A percentile compares a stretch with the other conserved stretches of the same genome.
phyloP scores from a whole-genome alignment of 1,284 basidiomycete species.

The Papiliotrema flavescens region DNA sequence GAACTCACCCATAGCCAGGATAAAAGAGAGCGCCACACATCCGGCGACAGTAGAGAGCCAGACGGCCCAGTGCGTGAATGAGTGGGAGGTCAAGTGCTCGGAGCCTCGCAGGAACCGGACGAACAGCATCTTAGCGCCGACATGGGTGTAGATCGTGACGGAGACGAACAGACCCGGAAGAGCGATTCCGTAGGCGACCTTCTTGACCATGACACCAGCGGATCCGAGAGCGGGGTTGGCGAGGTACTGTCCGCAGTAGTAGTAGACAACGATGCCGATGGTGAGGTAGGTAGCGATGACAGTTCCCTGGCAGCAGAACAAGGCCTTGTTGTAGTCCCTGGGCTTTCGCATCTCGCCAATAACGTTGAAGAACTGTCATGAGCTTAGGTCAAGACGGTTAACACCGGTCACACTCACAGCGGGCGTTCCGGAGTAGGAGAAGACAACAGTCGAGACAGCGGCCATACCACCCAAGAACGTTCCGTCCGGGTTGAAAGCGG shows the following conservation, averaged over 20 bases:
- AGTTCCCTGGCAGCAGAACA: constrained; percentile 24
- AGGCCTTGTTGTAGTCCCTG: constrained; percentile 20
- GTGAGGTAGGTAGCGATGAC: constrained; percentile 36
- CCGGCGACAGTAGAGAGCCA: constrained; percentile 49
- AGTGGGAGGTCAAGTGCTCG: constrained; percentile 59
- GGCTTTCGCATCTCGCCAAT: constrained; percentile 24
- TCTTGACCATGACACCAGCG: constrained; percentile 47
- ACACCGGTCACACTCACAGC: not conserved
- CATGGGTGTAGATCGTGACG: constrained; percentile 33
- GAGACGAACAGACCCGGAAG: constrained; percentile 37
- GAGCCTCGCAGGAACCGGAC: constrained; percentile 59
- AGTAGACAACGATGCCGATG: constrained; percentile 29
- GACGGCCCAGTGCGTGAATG: constrained; percentile 56
- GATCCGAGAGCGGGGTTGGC: constrained; percentile 49
- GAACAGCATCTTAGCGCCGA: constrained; percentile 53
- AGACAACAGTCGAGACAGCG: constrained; percentile 41
- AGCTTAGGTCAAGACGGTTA: not conserved
- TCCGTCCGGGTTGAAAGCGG: constrained; percentile 21
- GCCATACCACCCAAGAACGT: constrained; percentile 40
- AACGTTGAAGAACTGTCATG: constrained; percentile 9
- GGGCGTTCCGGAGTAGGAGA: constrained; percentile 33
- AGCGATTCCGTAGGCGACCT: constrained; percentile 37
- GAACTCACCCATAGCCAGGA: constrained; percentile 15
- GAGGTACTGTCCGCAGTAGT: constrained; percentile 45
- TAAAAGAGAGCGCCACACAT: constrained; percentile 9